Evolutionary conservation across 1,139 yeast genomes (phyloP).

Genomic region (Meyerozyma sp.): DNA sequence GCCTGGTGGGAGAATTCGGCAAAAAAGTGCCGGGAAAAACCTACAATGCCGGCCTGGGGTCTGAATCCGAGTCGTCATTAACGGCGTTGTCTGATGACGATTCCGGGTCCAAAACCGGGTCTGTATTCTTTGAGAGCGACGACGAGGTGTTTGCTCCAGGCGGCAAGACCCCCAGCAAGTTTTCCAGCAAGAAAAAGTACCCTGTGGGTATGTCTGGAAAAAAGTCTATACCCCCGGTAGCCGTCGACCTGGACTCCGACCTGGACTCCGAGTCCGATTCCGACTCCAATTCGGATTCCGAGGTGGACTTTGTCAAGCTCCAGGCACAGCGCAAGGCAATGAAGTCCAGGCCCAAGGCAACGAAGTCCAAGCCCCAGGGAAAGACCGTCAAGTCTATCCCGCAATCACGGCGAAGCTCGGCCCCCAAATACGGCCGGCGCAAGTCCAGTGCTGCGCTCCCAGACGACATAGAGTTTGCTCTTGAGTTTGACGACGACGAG

Average conservation of each 20-base stretch:
- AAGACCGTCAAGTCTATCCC: slow-evolving; percentile 3
- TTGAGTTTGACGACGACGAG: slow-evolving; percentile 39
- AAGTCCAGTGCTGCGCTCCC: slow-evolving; percentile 39
- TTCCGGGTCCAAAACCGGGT: slow-evolving; percentile 7
- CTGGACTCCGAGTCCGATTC: slow-evolving; percentile 35
- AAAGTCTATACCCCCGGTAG: neutral
- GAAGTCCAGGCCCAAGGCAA: slow-evolving; percentile 30
- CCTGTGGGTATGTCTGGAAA: slow-evolving; percentile 10
- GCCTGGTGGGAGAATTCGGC: slow-evolving; percentile 12
- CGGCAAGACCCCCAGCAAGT: neutral
- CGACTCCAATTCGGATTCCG: slow-evolving; percentile 38
- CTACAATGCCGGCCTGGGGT: slow-evolving; percentile 1
- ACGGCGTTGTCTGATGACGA: slow-evolving; percentile 39
- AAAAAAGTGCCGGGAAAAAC: slow-evolving; percentile 1
- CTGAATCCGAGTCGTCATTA: slow-evolving; percentile 30
- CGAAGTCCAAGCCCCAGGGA: slow-evolving; percentile 24
- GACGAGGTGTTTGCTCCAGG: slow-evolving; percentile 4
- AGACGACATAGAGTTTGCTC: slow-evolving; percentile 50
- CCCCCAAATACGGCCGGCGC: slow-evolving; percentile 32
- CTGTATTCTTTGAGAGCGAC: slow-evolving; percentile 10
- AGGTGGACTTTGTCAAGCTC: slow-evolving; percentile 64
- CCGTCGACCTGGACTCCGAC: slow-evolving; percentile 13
- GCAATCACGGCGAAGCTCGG: slow-evolving; percentile 13
- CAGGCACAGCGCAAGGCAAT: slow-evolving; percentile 61
- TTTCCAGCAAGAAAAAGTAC: slow-evolving; percentile 2